A percentile compares a stretch with the other conserved stretches of the same genome.
Evolutionary conservation across 2,329 filamentous ascomycete genomes (phyloP).

Genomic region (Colletotrichum horii): DNA sequence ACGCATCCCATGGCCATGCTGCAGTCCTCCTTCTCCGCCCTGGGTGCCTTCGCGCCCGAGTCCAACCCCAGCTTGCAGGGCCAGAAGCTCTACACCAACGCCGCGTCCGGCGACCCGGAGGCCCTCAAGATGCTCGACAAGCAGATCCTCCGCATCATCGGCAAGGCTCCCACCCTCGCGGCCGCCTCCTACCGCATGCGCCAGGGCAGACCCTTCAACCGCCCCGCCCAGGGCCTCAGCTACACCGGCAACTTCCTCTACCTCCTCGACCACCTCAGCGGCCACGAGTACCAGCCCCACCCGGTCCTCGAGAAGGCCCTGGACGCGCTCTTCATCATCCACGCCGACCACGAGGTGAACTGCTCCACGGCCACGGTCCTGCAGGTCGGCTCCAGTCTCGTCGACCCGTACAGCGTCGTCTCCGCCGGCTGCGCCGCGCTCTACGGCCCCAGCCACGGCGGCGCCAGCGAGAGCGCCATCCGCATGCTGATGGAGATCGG

Average conservation of each 20-base stretch:
- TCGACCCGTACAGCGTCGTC: constrained; percentile 61
- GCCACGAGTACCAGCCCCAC: constrained; percentile 51
- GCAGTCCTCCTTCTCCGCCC: constrained; percentile 53
- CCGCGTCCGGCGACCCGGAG: constrained; percentile 43
- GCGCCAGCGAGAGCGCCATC: constrained; percentile 63
- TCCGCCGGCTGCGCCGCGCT: constrained; percentile 57
- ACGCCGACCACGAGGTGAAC: constrained; percentile 65
- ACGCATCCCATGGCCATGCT: constrained; percentile 59
- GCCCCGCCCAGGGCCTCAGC: constrained; percentile 49
- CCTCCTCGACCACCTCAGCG: constrained; percentile 57
- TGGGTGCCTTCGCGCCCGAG: constrained; percentile 55
- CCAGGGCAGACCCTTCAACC: constrained; percentile 55
- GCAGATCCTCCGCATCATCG: constrained; percentile 57
- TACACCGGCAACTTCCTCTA: constrained; percentile 62
- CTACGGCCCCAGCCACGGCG: constrained; percentile 63
- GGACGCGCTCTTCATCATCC: constrained; percentile 59
- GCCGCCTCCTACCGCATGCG: constrained; percentile 59
- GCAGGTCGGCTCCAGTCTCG: constrained; percentile 60
- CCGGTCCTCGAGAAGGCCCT: constrained; percentile 55
- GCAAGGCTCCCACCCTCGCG: constrained; percentile 55
- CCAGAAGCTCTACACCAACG: constrained; percentile 54
- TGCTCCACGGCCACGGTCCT: constrained; percentile 61
- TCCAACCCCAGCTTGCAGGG: constrained; percentile 55
- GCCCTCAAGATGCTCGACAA: constrained; percentile 52
- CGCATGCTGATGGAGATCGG: constrained; percentile 58